Conservation (phyloP, 2,329 filamentous ascomycete genomes). For the Lasiodiplodia citricola region DNA sequence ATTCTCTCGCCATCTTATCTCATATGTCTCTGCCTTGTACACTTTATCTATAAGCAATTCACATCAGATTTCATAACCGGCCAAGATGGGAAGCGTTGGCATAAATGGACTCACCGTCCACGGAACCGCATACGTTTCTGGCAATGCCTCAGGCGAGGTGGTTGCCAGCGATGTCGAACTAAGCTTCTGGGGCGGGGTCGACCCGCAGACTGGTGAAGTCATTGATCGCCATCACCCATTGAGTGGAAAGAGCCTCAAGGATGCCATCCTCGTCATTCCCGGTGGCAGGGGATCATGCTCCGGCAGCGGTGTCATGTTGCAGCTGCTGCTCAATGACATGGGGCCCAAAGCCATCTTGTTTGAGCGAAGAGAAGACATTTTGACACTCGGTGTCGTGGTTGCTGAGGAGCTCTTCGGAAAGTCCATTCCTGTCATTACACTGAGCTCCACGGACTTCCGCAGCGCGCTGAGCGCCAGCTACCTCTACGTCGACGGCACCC, state of each 20-base stretch:
- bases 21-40: not conserved
- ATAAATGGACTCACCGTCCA: not conserved
- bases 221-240: conserved; percentile 54
- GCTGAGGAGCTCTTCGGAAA: conserved; percentile 48
- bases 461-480: not conserved
- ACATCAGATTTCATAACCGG: not conserved
- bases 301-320: conserved; percentile 53
- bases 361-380: conserved; percentile 49
- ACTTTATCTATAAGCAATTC: not conserved
- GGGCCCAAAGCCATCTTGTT: conserved; percentile 52
- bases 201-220: conserved; percentile 48
- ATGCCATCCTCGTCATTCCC: conserved; percentile 50
- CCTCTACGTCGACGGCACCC: conserved; percentile 16
- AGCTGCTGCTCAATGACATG: conserved; percentile 49
- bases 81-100: not conserved
- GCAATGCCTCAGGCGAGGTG: not conserved
- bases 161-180: conserved; percentile 32
- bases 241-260: conserved; percentile 39
- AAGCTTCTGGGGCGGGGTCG: conserved; percentile 56
- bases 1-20: not conserved
- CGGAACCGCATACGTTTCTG: not conserved
- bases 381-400: conserved; percentile 53
- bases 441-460: conserved; percentile 29
- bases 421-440: conserved; percentile 48
- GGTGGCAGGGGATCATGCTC: conserved; percentile 55